Conservation (phyloP, 768 basidiomycete genomes). For the Lentinula aciculospora region DNA sequence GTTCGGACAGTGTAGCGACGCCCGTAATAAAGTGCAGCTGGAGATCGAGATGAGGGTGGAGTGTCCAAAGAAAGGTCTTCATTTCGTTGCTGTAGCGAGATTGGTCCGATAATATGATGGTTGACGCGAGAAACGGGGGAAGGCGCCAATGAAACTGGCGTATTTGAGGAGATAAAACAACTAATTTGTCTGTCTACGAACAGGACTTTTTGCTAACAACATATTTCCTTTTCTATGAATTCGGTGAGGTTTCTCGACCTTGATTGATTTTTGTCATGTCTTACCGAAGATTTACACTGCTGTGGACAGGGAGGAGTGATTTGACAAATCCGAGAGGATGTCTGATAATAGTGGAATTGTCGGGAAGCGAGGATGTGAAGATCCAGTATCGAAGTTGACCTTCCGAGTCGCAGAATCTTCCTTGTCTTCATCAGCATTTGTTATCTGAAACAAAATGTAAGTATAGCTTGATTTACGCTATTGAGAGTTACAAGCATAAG, state of each 20-base stretch:
- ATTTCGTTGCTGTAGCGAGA: background rate
- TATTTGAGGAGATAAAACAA: no score
- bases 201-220: background rate
- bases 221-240: background rate
- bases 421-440: background rate
- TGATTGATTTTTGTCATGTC: no score
- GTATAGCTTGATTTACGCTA: no score
- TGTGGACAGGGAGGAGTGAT: background rate
- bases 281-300: background rate
- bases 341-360: background rate
- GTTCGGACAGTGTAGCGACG: background rate
- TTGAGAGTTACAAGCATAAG: no score
- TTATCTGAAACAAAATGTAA: no score
- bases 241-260: no score
- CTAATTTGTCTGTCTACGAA: no score
- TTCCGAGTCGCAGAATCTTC: background rate
- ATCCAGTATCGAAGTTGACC: background rate
- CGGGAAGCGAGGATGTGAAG: no score
- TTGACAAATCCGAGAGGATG: background rate
- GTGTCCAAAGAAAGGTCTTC: background rate
- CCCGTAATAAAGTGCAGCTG: no score
- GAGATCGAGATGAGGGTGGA: background rate
- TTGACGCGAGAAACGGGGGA: background rate
- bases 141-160: background rate
- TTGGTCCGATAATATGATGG: background rate